Conservation (phyloP, 2,329 filamentous ascomycete genomes). For the Fusarium foetens region DNA sequence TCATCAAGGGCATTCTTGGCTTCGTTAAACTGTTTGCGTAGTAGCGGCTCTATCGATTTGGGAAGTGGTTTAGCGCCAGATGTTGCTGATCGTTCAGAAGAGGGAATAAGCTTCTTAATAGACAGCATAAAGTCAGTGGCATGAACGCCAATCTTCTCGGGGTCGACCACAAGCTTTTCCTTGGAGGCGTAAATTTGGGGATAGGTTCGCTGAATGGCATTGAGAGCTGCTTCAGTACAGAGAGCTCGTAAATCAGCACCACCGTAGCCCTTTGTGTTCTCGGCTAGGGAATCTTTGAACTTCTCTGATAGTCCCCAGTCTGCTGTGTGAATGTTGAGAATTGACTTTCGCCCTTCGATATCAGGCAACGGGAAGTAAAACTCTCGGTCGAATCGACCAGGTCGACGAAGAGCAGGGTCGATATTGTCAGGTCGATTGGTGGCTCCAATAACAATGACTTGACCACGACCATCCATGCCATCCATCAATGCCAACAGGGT, state of each 20-base stretch:
- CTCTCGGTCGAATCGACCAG: conserved; percentile 94
- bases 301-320: conserved; percentile 85
- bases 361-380: conserved; percentile 98
- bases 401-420: conserved; percentile 91
- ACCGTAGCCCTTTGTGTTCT: conserved; percentile 94
- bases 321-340: conserved; percentile 94
- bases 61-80: conserved; percentile 86
- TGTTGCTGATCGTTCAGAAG: conserved; percentile 88
- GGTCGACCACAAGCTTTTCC: conserved; percentile 89
- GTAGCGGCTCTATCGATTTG: conserved; percentile 80
- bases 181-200: conserved; percentile 95
- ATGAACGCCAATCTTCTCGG: conserved; percentile 83
- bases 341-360: conserved; percentile 79
- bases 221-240: conserved; percentile 94
- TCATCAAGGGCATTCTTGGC: conserved; percentile 77
- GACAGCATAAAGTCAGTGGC: conserved; percentile 98
- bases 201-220: conserved; percentile 94
- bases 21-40: conserved; percentile 76
- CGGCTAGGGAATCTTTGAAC: conserved; percentile 86
- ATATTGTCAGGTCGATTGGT: conserved; percentile 97
- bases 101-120: conserved; percentile 94
- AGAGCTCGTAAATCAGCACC: conserved; percentile 94
- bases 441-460: conserved; percentile 98
- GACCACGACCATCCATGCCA: conserved; percentile 96
- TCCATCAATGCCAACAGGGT: conserved; percentile 96